Percentiles rank a stretch among this genome's conserved stretches.
Evolutionary conservation across 2,329 filamentous ascomycete species (phyloP).

Genomic region (Monilinia fructicola): DNA sequence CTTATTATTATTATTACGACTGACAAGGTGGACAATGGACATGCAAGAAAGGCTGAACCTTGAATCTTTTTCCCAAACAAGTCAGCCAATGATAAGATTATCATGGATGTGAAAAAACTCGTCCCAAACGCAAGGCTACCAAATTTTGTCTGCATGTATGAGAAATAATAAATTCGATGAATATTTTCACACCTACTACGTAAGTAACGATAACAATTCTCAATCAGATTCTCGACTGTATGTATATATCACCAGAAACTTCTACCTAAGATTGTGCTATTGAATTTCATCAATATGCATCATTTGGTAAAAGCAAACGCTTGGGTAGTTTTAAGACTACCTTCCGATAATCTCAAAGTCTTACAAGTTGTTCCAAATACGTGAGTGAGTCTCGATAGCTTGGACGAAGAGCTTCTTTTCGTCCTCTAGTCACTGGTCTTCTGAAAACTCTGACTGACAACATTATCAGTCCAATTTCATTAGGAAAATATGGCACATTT

Average conservation of each 20-base stretch:
- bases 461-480: constrained; percentile 68
- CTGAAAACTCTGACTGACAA: constrained; percentile 26
- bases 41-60: not conserved
- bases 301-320: constrained; percentile 54
- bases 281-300: constrained; percentile 35
- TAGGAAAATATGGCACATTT: constrained; percentile 92
- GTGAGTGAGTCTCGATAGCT: constrained; percentile 45
- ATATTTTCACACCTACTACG: not conserved
- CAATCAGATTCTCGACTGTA: not conserved
- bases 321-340: constrained; percentile 60
- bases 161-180: not conserved
- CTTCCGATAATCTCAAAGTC: constrained; percentile 57
- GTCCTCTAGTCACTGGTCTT: constrained; percentile 19
- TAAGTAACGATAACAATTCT: not conserved
- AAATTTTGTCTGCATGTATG: not conserved
- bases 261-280: not conserved
- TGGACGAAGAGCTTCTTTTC: constrained; percentile 30
- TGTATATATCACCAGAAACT: not conserved
- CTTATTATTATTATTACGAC: no score
- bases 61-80: not conserved
- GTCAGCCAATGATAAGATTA: not conserved
- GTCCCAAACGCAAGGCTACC: constrained; percentile 15
- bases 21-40: no score
- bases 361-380: constrained; percentile 61
- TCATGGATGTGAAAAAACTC: not conserved